Conservation (phyloP, 2,329 filamentous ascomycete genomes). For the Pyrenophora seminiperda region DNA sequence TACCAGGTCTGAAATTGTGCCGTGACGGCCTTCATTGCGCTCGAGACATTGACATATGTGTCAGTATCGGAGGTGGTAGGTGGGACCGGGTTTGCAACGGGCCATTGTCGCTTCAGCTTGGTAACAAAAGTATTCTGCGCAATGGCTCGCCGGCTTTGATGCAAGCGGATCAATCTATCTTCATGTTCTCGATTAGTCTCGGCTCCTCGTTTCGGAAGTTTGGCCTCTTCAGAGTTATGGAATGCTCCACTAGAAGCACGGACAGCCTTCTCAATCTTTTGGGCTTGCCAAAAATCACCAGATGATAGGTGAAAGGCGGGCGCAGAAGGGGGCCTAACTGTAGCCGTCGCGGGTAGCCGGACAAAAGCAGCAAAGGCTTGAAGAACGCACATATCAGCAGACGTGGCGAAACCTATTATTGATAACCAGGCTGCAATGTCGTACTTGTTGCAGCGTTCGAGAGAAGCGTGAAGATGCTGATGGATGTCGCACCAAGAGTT, state of each 20-base stretch:
- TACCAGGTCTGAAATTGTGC: too few relatives aligned
- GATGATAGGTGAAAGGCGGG: slow-evolving; percentile 7
- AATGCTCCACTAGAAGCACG: not conserved
- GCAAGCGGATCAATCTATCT: slow-evolving; percentile 5
- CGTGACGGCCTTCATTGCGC: too few relatives aligned
- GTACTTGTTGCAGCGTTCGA: slow-evolving; percentile 18
- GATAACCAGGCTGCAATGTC: slow-evolving; percentile 30
- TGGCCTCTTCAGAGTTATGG: slow-evolving; percentile 11
- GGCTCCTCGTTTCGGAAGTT: slow-evolving; percentile 9
- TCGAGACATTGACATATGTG: too few relatives aligned
- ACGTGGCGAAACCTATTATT: slow-evolving; percentile 23
- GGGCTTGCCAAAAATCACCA: slow-evolving; percentile 5
- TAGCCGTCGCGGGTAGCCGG: not conserved
- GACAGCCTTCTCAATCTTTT: slow-evolving; percentile 1
- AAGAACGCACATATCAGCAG: slow-evolving; percentile 26
- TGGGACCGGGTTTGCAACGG: slow-evolving; percentile 11
- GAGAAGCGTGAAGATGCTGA: slow-evolving; percentile 47
- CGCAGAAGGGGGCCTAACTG: not conserved
- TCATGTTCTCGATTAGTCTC: slow-evolving; percentile 15
- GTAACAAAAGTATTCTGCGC: slow-evolving; percentile 13
- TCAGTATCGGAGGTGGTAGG: too few relatives aligned
- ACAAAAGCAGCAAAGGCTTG: slow-evolving; percentile 26
- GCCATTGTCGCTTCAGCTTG: slow-evolving; percentile 27
- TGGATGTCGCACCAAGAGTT: too few relatives aligned
- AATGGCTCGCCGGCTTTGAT: not conserved